Evolutionary conservation across 768 basidiomycete genomes (phyloP).

Genomic region (Termitomyces titanicus): DNA sequence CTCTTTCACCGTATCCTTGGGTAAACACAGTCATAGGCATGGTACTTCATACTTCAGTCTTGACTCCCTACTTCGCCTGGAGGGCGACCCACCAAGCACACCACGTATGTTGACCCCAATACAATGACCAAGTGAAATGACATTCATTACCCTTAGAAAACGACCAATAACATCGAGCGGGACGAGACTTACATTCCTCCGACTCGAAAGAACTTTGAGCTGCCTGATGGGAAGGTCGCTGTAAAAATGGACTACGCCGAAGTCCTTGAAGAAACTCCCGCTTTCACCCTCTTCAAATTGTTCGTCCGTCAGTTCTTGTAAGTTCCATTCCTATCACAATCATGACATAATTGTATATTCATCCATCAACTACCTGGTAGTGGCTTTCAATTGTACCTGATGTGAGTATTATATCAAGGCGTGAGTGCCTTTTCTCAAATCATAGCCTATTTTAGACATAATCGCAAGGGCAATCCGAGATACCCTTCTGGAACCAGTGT

Average conservation of each 20-base stretch:
- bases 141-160: constrained; percentile 28
- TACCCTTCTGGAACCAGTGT: constrained; percentile 44
- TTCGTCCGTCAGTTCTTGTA: constrained; percentile 48
- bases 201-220: constrained; percentile 35
- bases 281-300: constrained; percentile 46
- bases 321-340: constrained; percentile 12
- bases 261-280: constrained; percentile 47
- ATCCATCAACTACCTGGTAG: constrained; percentile 19
- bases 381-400: constrained; percentile 43
- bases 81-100: constrained; percentile 58
- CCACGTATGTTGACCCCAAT: constrained; percentile 44
- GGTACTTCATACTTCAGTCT: constrained; percentile 39
- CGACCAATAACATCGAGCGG: constrained; percentile 53
- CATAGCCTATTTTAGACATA: constrained; percentile 27
- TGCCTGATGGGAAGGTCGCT: constrained; percentile 39
- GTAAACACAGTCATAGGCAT: constrained; percentile 39
- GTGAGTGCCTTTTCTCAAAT: constrained; percentile 5
- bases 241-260: constrained; percentile 41
- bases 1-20: constrained; percentile 35
- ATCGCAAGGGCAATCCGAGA: constrained; percentile 42
- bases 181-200: constrained; percentile 72
- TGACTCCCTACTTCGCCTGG: constrained; percentile 66
- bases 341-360: not conserved
- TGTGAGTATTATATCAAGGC: constrained; percentile 22
- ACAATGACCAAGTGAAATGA: not conserved